phyloP scores from a whole-genome alignment of 2,329 filamentous ascomycete genomes.

The Trichoderma simmonsii region DNA sequence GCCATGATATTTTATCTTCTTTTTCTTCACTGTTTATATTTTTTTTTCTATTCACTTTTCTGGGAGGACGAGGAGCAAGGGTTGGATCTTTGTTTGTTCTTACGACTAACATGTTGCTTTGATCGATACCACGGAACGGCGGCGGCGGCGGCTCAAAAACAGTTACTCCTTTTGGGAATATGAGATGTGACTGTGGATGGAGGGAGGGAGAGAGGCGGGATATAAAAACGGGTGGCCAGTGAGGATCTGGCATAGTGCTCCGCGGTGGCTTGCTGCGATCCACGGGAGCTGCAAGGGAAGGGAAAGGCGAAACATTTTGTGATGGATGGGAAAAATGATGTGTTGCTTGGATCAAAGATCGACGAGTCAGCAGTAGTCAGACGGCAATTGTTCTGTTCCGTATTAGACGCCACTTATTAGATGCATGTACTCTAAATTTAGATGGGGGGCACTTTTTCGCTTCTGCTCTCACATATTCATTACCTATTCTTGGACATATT shows the following conservation, averaged over 20 bases:
- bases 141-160: not conserved
- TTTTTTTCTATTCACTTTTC: not conserved
- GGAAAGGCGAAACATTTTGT: not conserved
- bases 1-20: not conserved
- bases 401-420: not conserved
- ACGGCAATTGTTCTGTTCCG: not conserved
- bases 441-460: not conserved
- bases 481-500: not conserved
- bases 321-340: not conserved
- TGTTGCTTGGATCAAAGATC: not conserved
- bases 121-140: constrained; percentile 8
- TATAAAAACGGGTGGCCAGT: not conserved
- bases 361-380: not conserved
- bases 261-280: not conserved
- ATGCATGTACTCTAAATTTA: not conserved
- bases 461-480: not conserved
- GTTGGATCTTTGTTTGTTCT: constrained; percentile 7
- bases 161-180: not conserved
- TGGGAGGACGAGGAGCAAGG: not conserved
- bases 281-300: not conserved
- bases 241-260: not conserved
- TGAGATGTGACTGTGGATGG: not conserved
- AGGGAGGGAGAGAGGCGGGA: not conserved
- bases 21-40: constrained; percentile 1
- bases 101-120: not conserved